Evolutionary conservation across 208 protist genomes (phyloP).

Genomic region (Spongospora subterranea): DNA sequence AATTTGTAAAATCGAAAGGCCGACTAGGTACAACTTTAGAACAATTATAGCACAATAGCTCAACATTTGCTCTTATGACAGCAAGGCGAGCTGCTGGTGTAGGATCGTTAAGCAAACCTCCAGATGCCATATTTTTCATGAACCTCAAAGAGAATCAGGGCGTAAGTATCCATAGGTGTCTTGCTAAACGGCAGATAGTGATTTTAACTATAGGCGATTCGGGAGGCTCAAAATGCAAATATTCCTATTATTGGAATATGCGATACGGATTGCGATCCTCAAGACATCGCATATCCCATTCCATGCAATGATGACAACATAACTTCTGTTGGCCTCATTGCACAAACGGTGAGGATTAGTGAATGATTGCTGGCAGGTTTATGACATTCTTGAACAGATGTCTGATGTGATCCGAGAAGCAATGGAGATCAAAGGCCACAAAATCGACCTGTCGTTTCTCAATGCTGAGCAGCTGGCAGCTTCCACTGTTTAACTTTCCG

Average conservation of each 20-base stretch:
- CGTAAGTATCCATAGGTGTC: background rate
- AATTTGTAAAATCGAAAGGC: background rate
- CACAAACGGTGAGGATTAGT: slow-evolving; percentile 14
- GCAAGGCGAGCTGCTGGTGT: background rate
- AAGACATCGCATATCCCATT: slow-evolving; percentile 46
- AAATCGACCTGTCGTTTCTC: slow-evolving; percentile 26
- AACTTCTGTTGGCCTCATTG: slow-evolving; percentile 25
- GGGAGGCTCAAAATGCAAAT: background rate
- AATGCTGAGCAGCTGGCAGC: background rate
- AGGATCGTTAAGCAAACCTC: background rate
- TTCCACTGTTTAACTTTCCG: no score
- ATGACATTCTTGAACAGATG: slow-evolving; percentile 16
- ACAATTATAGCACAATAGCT: background rate
- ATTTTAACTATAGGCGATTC: background rate
- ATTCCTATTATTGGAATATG: slow-evolving; percentile 25
- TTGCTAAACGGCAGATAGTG: background rate
- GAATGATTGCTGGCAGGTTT: no score
- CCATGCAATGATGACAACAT: slow-evolving; percentile 39
- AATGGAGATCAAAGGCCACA: slow-evolving; percentile 15
- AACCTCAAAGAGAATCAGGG: slow-evolving; percentile 18
- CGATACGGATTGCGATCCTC: slow-evolving; percentile 46
- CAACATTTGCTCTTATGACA: background rate
- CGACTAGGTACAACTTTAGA: background rate
- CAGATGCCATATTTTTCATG: slow-evolving; percentile 4
- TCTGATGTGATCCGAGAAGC: background rate